These are phyloP conservation scores for Neopestalotiopsis rosae DNA, from an alignment of 2,329 filamentous ascomycete genomes.

Conservation along the genomic window DNA sequence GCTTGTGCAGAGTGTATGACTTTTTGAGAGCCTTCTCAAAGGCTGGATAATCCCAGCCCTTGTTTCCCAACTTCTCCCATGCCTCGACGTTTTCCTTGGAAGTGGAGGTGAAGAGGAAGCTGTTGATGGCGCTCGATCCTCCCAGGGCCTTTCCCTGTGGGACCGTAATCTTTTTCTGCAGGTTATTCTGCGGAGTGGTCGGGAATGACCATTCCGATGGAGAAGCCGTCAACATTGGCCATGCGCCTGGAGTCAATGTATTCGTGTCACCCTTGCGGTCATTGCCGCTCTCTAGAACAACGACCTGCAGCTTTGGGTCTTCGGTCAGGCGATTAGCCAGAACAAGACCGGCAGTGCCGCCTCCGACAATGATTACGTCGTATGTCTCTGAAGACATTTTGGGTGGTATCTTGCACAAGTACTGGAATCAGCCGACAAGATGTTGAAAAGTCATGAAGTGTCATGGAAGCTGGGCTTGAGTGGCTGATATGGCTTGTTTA, in stretches of 20 bases:
- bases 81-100: constrained; percentile 21
- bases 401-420: not conserved
- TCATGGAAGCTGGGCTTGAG: no score
- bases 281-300: constrained; percentile 1
- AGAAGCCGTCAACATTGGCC: constrained; percentile 13
- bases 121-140: constrained; percentile 24
- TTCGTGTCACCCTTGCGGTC: constrained; percentile 3
- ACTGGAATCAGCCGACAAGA: no score
- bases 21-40: constrained; percentile 21
- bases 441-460: no score
- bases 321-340: constrained; percentile 7
- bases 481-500: no score
- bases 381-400: not conserved
- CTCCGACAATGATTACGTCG: not conserved
- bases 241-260: constrained; percentile 16
- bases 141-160: constrained; percentile 22
- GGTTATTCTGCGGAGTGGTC: constrained; percentile 19
- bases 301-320: not conserved
- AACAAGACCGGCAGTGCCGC: constrained; percentile 1
- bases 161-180: not conserved
- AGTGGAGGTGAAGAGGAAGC: constrained; percentile 18
- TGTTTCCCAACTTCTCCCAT: constrained; percentile 24
- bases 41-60: constrained; percentile 24
- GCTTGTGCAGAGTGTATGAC: not conserved
- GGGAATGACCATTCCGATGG: constrained; percentile 20